Conservation (phyloP, 768 basidiomycete genomes). For the Steccherinum ochraceum region DNA sequence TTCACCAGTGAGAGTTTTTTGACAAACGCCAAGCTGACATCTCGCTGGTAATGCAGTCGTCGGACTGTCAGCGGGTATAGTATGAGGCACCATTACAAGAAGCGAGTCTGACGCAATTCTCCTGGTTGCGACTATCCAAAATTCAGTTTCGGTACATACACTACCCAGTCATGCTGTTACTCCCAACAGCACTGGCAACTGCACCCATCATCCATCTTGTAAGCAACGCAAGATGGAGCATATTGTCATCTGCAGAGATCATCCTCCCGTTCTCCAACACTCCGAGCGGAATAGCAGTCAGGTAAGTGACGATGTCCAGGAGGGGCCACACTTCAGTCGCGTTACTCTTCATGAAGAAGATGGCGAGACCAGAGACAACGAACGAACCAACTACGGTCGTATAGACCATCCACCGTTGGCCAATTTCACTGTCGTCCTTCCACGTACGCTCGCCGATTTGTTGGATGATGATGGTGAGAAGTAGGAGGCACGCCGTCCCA, state of each 20-base stretch:
- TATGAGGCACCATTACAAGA: too few relatives aligned
- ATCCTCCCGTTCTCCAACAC: conserved; percentile 23
- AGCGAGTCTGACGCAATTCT: too few relatives aligned
- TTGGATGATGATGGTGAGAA: not conserved
- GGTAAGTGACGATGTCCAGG: conserved; percentile 20
- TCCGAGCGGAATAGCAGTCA: conserved; percentile 22
- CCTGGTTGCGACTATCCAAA: too few relatives aligned
- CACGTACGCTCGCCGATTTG: not conserved
- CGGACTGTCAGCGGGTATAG: too few relatives aligned
- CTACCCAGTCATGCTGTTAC: too few relatives aligned
- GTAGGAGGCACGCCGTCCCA: not conserved
- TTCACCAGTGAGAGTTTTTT: too few relatives aligned
- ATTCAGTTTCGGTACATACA: too few relatives aligned
- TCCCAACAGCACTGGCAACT: not conserved
- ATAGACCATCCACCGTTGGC: not conserved
- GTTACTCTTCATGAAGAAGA: not conserved
- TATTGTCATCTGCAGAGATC: conserved; percentile 19
- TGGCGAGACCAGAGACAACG: not conserved
- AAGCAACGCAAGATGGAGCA: conserved; percentile 19
- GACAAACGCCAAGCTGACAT: too few relatives aligned
- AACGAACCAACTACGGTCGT: not conserved
- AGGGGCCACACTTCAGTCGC: not conserved
- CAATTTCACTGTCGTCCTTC: not conserved
- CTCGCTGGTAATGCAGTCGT: too few relatives aligned
- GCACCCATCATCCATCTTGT: conserved; percentile 10